Evolutionary conservation across 78 protist species (phyloP).

Genomic region (Monosiga brevicollis): DNA sequence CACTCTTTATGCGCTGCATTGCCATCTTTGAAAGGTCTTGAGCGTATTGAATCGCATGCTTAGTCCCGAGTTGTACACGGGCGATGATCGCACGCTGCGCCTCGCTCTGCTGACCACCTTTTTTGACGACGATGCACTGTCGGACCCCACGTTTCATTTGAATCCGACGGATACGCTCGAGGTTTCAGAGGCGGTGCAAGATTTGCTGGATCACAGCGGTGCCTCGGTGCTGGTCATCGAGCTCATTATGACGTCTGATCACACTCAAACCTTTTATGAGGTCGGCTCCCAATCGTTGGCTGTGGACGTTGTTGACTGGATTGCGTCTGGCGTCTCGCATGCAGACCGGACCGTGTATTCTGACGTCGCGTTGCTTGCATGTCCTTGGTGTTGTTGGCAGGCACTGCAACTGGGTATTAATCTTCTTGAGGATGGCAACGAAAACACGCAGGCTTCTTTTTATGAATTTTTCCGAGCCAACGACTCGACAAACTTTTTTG

Average conservation of each 20-base stretch:
- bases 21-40: neutral
- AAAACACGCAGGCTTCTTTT: neutral
- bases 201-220: neutral
- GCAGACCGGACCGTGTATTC: neutral
- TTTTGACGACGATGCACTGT: neutral
- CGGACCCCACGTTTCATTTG: neutral
- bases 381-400: neutral
- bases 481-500: neutral
- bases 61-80: neutral
- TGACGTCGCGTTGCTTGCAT: neutral
- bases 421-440: conserved; percentile 21
- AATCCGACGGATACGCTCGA: neutral
- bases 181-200: neutral
- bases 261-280: neutral
- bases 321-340: too few relatives aligned
- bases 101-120: neutral
- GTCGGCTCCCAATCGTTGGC: neutral
- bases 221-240: neutral
- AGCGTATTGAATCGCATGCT: neutral
- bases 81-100: neutral
- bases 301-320: neutral
- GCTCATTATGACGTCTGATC: neutral
- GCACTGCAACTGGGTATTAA: conserved; percentile 16
- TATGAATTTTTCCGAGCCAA: neutral
- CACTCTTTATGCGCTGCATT: too few relatives aligned